Evolutionary conservation across 805 yeast genomes (phyloP), one percentile per base, ranked within the genome.

Genomic region (Lipomyces mesembrius): DNA sequence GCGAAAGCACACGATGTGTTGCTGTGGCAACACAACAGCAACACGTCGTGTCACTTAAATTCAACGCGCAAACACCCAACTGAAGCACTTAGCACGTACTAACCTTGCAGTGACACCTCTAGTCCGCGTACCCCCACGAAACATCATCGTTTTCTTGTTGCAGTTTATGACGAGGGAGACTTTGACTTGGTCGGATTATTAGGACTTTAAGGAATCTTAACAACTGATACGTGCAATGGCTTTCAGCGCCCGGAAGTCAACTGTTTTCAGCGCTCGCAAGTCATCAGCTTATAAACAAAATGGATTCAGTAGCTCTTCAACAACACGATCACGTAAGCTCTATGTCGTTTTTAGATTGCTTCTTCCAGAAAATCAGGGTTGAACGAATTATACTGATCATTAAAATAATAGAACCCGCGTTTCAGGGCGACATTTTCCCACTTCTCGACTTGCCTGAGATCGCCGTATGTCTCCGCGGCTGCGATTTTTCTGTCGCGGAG

Each of bases 401-500:
- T 51, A 17, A 8, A 8, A 27, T 34, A 7, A 8, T 59, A 68
- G 71, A 68, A 22, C 61, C 63, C 0, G 39, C 70, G 8, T 65
- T 65, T 22, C 71, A 69, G 29, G 73, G 70, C 17, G 74, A 72
- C 53, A 66, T 72, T 37, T 88, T 88, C 74, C 92, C 92, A 0
- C 70, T 87, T 3, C 80, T 88, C n/a, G 89, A 86, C 32, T 76
- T 83, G 53, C 79, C 83, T 51, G 92, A 89, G 72, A 80, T 89
- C 25, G 83, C 87, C 1, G 77, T 80, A 11, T 86, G 89, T 73
- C 77, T 89, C 46, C 86, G 84, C 66, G 85, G 85, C 64, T 87
- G 90, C 74, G 88, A 86, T 65, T 84, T 88, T 52, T 75, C 80
- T 12, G 89, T 86, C 0, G 82, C 84, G 22, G 91, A 87, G 69